Conservation (phyloP, 1,139 yeast species). For the Lodderomyces jiufengensis region DNA sequence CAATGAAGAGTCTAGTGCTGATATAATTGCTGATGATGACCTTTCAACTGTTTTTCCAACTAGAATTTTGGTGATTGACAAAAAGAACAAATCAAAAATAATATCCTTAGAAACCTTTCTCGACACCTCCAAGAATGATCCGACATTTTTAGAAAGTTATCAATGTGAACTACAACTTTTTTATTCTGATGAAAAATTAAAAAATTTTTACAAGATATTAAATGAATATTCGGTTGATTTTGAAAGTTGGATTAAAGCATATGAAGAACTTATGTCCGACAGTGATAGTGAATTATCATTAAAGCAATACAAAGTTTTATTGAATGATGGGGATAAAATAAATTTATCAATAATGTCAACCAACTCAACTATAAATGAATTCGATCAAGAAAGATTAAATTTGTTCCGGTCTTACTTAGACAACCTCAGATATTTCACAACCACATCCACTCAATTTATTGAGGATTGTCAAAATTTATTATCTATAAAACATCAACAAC, state of each 20-base stretch:
- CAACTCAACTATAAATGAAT: slow-evolving; percentile 14
- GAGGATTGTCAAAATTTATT: slow-evolving; percentile 55
- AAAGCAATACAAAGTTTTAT: slow-evolving; percentile 40
- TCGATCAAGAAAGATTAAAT: slow-evolving; percentile 11
- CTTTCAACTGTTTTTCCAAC: slow-evolving; percentile 51
- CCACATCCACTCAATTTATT: slow-evolving; percentile 47
- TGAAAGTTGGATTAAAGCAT: slow-evolving; percentile 49
- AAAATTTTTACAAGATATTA: slow-evolving; percentile 30
- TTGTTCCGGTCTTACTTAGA: slow-evolving; percentile 23
- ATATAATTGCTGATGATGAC: slow-evolving; percentile 50
- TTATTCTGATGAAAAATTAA: slow-evolving; percentile 52
- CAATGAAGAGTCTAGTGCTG: slow-evolving; percentile 32
- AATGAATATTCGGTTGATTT: slow-evolving; percentile 42
- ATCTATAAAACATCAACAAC: slow-evolving; percentile 48
- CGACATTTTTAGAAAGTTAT: slow-evolving; percentile 12
- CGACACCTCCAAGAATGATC: slow-evolving; percentile 12
- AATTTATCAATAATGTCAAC: slow-evolving; percentile 27
- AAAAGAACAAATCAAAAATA: slow-evolving; percentile 25
- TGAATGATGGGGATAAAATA: slow-evolving; percentile 56
- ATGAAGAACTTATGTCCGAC: slow-evolving; percentile 37
- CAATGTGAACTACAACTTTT: slow-evolving; percentile 42
- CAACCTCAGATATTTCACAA: slow-evolving; percentile 42
- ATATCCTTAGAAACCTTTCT: slow-evolving; percentile 47
- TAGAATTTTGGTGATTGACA: slow-evolving; percentile 39
- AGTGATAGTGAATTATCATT: slow-evolving; percentile 46